These are phyloP conservation scores for Lachnellula hyalina DNA, from an alignment of 2,329 filamentous ascomycete species.

Conservation along the genomic window DNA sequence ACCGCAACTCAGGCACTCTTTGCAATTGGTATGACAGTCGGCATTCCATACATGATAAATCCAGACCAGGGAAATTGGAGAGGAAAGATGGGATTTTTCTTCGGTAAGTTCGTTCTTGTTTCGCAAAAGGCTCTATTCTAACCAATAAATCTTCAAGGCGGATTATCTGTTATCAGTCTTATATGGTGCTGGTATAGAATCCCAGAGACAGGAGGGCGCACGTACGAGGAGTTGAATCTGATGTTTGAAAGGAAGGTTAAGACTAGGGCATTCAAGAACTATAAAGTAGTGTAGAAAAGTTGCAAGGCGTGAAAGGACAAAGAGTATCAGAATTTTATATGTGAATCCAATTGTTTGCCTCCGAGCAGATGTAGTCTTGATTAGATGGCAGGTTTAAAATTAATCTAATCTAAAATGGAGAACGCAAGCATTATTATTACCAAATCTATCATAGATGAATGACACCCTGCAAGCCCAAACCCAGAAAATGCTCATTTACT, in stretches of 20 bases:
- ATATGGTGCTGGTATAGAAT: slow-evolving; percentile 37
- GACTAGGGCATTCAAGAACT: slow-evolving; percentile 30
- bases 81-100: slow-evolving; percentile 29
- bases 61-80: slow-evolving; percentile 29
- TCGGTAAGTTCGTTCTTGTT: slow-evolving; percentile 13
- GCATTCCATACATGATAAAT: slow-evolving; percentile 32
- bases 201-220: slow-evolving; percentile 41
- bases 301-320: too few species aligned
- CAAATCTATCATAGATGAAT: too few species aligned
- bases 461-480: too few species aligned
- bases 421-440: too few species aligned
- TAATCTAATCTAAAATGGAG: too few species aligned
- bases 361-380: too few species aligned
- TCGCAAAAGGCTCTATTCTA: background rate
- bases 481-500: too few species aligned
- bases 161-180: slow-evolving; percentile 36
- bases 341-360: too few species aligned
- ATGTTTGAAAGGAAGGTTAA: slow-evolving; percentile 37
- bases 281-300: slow-evolving; percentile 9
- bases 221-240: slow-evolving; percentile 42
- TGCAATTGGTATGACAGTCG: slow-evolving; percentile 20
- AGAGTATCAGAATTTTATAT: too few species aligned
- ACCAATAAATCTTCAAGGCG: slow-evolving; percentile 22
- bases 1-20: slow-evolving; percentile 18
- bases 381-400: too few species aligned